Conservation (phyloP, 192 early-diverging fungal genomes). For the Phlyctochytrium planicorne region DNA sequence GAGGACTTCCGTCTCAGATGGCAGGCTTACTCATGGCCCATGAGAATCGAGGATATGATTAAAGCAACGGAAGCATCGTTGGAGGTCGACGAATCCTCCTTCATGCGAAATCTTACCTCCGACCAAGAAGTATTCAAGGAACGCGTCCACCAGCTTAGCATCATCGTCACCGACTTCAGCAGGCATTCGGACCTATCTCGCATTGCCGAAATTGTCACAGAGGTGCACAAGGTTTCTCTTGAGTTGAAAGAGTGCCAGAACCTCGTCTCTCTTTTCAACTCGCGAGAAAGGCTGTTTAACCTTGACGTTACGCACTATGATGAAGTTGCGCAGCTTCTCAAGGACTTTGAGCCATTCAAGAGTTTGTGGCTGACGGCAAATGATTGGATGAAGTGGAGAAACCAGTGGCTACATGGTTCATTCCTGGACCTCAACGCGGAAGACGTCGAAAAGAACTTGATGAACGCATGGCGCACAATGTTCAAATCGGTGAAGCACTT, state of each 20-base stretch:
- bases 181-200: conserved; percentile 45
- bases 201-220: conserved; percentile 52
- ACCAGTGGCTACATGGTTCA: conserved; percentile 52
- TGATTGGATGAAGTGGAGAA: conserved; percentile 61
- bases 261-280: conserved; percentile 51
- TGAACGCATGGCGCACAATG: conserved; percentile 53
- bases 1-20: conserved; percentile 58
- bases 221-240: conserved; percentile 48
- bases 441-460: conserved; percentile 58
- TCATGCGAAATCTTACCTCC: conserved; percentile 47
- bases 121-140: conserved; percentile 70
- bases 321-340: conserved; percentile 47
- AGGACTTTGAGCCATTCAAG: conserved; percentile 63
- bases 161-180: conserved; percentile 54
- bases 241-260: conserved; percentile 60
- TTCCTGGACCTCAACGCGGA: conserved; percentile 58
- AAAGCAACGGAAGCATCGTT: conserved; percentile 41
- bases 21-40: conserved; percentile 55
- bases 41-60: conserved; percentile 54
- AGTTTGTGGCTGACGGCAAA: conserved; percentile 53
- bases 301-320: conserved; percentile 59
- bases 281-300: conserved; percentile 57
- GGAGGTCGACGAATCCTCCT: conserved; percentile 51
- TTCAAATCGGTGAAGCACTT: conserved; percentile 61
- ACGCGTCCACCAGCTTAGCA: conserved; percentile 42